Base-by-base conservation (phyloP, 108 stramenopile genomes). In the Cyclostephanos tholiformis region DNA sequence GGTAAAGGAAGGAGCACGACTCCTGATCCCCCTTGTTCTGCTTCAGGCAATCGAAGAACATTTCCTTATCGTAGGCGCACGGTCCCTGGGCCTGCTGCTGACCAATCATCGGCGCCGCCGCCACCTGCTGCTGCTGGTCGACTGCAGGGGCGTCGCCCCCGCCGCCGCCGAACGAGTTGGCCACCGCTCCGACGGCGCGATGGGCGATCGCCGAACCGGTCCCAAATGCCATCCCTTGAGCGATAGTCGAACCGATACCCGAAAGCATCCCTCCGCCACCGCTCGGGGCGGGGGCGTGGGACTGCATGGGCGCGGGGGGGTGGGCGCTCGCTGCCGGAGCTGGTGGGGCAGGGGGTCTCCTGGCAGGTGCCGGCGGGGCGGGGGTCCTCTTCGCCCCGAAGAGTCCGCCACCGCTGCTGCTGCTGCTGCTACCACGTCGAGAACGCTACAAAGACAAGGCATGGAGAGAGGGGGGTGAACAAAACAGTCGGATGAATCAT, bases 151-250 rank as follows among this genome's bases (percentile, higher is more conserved):
- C 63, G 11, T 77, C 60, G 19, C 43, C 57, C 44, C 52, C 50
- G n/a, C 73, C 71, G 27, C 95, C 95, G 36, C 80, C 69, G 58
- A 96, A 75, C 72, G 90, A 79, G n/a, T 83, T 86, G 32, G 89
- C 92, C 11, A 77, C 92, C 10, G 92, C 91, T 63, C 95, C 95
- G 7, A 96, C 95, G 35, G 92, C 95, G 50, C 95, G 93, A 67
- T 98, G 98, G 44, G 97, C 98, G 75, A 98, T 92, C 56, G 97
- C 96, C 5, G 89, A 91, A 56, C 98, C 98, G 55, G 95, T 97
- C 63, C 98, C 98, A 76, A 98, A 98, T 16, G 97, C 97, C 91
- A 97, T 97, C 51, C 98, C 98, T 82, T 98, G 98, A 17, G 91
- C 94, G 84, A 98, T 97, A 58, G 96, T 96, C 49, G 92, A 92